phyloP scores from a whole-genome alignment of 176 grass and related monocot species.

The Tillandsia leiboldiana region DNA sequence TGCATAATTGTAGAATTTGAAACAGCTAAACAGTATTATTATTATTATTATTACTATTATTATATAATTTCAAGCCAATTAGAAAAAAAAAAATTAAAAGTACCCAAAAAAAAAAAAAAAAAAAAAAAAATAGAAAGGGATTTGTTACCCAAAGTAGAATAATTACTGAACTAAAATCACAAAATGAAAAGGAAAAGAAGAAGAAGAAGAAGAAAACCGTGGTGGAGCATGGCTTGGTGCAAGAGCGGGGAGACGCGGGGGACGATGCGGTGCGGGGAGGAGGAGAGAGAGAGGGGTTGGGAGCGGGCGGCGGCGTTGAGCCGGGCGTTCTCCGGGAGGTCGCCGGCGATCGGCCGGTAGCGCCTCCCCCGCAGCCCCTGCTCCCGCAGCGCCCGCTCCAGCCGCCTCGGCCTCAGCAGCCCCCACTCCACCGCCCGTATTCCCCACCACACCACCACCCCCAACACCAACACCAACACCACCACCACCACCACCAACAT shows the following conservation, averaged over 20 bases:
- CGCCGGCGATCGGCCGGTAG: slow-evolving; percentile 18
- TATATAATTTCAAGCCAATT: too few relatives aligned
- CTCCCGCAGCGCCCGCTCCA: slow-evolving; percentile 23
- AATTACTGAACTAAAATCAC: too few relatives aligned
- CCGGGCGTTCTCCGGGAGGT: background rate
- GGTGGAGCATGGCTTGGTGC: slow-evolving; percentile 3
- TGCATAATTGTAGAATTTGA: too few relatives aligned
- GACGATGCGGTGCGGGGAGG: slow-evolving; percentile 34
- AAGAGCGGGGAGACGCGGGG: slow-evolving; percentile 25
- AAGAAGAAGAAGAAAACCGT: too few relatives aligned
- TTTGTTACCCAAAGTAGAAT: too few relatives aligned
- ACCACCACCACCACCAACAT: too few relatives aligned
- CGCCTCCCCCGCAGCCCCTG: slow-evolving; percentile 22
- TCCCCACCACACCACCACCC: background rate
- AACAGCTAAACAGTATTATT: too few relatives aligned
- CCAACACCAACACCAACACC: background rate
- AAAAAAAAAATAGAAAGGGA: too few relatives aligned
- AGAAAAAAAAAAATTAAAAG: too few relatives aligned
- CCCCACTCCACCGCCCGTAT: background rate
- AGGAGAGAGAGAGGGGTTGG: slow-evolving; percentile 29
- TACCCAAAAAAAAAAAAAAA: too few relatives aligned
- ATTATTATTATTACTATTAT: too few relatives aligned
- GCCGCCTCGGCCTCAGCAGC: slow-evolving; percentile 10
- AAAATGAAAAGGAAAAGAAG: too few relatives aligned
- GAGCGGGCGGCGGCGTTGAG: slow-evolving; percentile 23